Conservation (phyloP, 805 yeast species). For the Starmerella roubikii region DNA sequence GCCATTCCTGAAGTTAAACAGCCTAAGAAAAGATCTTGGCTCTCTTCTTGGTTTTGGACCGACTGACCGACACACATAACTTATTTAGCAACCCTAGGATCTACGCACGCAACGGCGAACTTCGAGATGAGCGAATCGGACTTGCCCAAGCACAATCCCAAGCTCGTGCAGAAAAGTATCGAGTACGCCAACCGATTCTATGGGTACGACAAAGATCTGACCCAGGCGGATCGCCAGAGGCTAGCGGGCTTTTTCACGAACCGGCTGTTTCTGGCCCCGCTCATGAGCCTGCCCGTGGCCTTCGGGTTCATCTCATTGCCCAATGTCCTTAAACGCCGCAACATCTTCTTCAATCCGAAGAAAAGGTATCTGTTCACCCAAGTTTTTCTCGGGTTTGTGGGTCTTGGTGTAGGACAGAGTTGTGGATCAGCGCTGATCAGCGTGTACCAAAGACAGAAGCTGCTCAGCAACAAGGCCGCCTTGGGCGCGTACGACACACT, state of each 20-base stretch:
- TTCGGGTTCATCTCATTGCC: constrained; percentile 15
- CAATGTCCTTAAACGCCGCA: constrained; percentile 10
- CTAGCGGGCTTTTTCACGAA: constrained; percentile 15
- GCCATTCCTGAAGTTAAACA: too few relatives aligned
- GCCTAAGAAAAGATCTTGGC: too few relatives aligned
- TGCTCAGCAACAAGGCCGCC: constrained; percentile 5
- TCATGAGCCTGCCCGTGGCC: constrained; percentile 18
- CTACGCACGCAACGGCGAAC: too few relatives aligned
- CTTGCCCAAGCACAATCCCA: constrained; percentile 9
- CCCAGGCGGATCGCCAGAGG: constrained; percentile 12
- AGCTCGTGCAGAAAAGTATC: constrained; percentile 4
- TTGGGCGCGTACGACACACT: constrained; percentile 12
- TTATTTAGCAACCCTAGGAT: too few relatives aligned
- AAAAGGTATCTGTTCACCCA: constrained; percentile 12
- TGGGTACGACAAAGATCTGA: constrained; percentile 13
- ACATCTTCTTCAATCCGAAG: constrained; percentile 8
- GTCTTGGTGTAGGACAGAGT: constrained; percentile 18
- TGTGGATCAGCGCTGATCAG: constrained; percentile 12
- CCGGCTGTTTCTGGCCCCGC: constrained; percentile 13
- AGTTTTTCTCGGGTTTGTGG: constrained; percentile 17
- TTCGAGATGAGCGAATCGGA: not conserved
- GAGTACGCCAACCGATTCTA: constrained; percentile 18
- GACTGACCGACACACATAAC: too few relatives aligned
- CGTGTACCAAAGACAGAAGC: constrained; percentile 3
- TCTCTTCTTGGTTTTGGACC: too few relatives aligned